Base-by-base conservation (phyloP, 2,329 filamentous ascomycete species). In the Cyphellophora europaea region DNA sequence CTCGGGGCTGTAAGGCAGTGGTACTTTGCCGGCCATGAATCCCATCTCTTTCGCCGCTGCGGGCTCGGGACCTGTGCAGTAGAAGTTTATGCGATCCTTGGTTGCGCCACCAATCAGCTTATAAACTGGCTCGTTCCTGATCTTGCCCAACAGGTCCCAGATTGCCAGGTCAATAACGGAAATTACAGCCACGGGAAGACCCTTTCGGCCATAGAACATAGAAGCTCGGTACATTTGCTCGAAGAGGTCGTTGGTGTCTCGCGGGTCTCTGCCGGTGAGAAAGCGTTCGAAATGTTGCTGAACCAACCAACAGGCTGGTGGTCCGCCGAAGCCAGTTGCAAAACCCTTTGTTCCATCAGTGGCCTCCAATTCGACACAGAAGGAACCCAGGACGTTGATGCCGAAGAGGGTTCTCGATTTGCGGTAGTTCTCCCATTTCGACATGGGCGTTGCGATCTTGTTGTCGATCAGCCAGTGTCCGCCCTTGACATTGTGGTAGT, bases 121-220 rank as follows among this genome's bases (percentile, higher is more conserved):
- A 68, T 94, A 95, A 27, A 95, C 88, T 8, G 88, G 88, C 63
- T 95, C 88, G 48, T 86, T 83, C 46, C 88, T 76, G 43, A 95
- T 73, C 68, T 95, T 94, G 47, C 88, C 88, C 4, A 93, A 65
- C 27, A 95, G 69, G 66, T 95, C 88, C 88, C 88, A 95, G 27
- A 95, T 62, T 4, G 88, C 88, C 28, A 95, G 72, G 53, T 95
- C 88, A 52, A 95, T 91, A 45, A 94, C 88, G 2, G 86, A 93
- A 53, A 95, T 95, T 53, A 93, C 81, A 35, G 88, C 88, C 8
- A 89, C 74, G 2, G 88, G 82, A 2, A 95, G 75, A 30, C 88
- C 88, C 61, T 95, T 95, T 48, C 88, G 80, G 42, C 88, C 88
- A 55, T 95, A 95, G 68, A 94, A 95, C 84, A 94, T 93, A 48